These are phyloP conservation scores for Curvularia lunata DNA, from an alignment of 2,329 filamentous ascomycete species.

Conservation along the genomic window DNA sequence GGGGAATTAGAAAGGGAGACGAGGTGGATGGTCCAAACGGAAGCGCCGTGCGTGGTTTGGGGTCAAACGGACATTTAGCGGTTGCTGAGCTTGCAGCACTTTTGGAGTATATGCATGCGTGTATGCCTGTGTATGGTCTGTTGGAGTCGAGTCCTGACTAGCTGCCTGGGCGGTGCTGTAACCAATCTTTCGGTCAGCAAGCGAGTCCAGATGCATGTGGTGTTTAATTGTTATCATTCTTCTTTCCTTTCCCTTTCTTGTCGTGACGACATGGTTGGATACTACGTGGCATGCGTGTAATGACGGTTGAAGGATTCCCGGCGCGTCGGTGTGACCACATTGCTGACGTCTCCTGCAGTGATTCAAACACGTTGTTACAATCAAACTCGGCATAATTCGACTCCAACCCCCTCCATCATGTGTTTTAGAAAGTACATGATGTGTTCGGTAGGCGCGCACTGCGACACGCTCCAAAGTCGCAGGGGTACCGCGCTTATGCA, in stretches of 20 bases:
- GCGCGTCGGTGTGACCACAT: background rate
- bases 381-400: background rate
- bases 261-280: background rate
- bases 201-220: background rate
- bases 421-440: background rate
- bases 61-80: background rate
- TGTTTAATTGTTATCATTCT: background rate
- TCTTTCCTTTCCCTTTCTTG: background rate
- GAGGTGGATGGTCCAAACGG: background rate
- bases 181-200: background rate
- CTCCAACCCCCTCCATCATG: background rate
- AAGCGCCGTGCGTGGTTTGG: slow-evolving; percentile 4
- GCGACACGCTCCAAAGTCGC: slow-evolving; percentile 3
- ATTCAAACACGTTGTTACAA: background rate
- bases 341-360: slow-evolving; percentile 1
- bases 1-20: background rate
- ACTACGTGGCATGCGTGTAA: slow-evolving; percentile 2
- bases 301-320: background rate
- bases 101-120: background rate
- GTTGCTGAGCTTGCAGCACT: background rate
- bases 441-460: slow-evolving; percentile 1
- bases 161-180: background rate
- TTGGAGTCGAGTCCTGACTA: background rate
- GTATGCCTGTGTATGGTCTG: background rate
- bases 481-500: slow-evolving; percentile 6